Base-by-base conservation (phyloP, 495 filamentous ascomycete genomes). In the Aspergillus affinis region DNA sequence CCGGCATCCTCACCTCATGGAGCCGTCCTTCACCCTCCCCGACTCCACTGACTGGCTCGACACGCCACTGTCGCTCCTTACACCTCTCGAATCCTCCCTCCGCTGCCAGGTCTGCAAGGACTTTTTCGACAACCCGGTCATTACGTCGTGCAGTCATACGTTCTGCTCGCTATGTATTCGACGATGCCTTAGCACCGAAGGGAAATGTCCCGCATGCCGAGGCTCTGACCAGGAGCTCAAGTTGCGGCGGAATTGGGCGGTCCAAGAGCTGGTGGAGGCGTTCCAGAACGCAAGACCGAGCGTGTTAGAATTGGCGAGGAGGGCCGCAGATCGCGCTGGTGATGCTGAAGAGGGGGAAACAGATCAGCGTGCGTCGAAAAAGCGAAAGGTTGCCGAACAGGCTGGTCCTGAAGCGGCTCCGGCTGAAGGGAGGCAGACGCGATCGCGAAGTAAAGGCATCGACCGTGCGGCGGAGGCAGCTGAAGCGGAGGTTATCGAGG, bases 51-150 rank as follows among this genome's bases (percentile, higher is more conserved):
- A 98, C 80, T 98, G 94, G 95, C 77, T 91, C 17, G 65, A 77
- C n/a, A 97, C 94, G 20, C 84, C 87, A 1, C 78, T 98, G 9
- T 81, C 87, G 2, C 75, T 81, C 36, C 82, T 98, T 57, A 79
- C 86, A 51, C 79, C 87, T 6, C 82, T 99, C 56, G 94, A 99
- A 66, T 85, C 90, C 46, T 85, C 90, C 17, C 82, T 99, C 17
- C 90, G 93, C 62, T 99, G 94, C 73, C 89, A 97, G 66, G 88
- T 99, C 58, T 99, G 94, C 82, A 98, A 97, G 74, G 94, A 99
- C 71, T 95, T 97, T 74, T 98, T 89, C 77, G 83, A 84, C 60
- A 92, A 90, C 21, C 94, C 94, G 0, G 93, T 99, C 80, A 87
- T 97, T 55, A 99, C 94, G 1, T 88, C 88, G 0, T 99, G 94